phyloP scores from a whole-genome alignment of 78 protist genomes.

The Bodo saltans region DNA sequence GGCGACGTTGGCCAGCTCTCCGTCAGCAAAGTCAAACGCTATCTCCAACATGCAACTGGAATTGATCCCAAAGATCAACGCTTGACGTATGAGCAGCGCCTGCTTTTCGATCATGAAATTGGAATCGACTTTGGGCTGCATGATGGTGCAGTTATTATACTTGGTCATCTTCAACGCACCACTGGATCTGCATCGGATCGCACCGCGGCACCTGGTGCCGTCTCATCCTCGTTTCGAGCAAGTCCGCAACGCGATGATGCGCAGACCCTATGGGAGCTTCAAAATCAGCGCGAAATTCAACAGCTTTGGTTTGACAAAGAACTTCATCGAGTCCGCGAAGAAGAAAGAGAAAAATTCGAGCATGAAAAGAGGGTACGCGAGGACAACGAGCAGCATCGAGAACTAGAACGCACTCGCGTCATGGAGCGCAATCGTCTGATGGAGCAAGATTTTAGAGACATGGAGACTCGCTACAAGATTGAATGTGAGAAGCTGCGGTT shows the following conservation, averaged over 20 bases:
- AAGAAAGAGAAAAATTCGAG: no score
- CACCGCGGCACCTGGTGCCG: not conserved
- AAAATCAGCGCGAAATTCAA: no score
- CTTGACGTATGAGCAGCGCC: not conserved
- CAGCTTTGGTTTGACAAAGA: not conserved
- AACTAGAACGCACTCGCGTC: no score
- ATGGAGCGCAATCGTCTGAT: no score
- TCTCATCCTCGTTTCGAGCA: not conserved
- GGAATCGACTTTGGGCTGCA: not conserved
- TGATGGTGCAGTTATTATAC: not conserved
- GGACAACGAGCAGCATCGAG: no score
- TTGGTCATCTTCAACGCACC: not conserved
- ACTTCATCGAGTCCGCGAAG: not conserved
- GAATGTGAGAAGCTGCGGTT: no score
- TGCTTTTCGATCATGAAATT: not conserved
- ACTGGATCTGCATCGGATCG: not conserved
- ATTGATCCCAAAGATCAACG: not conserved
- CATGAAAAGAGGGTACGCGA: no score
- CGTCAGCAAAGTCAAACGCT: not conserved
- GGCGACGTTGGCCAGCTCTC: not conserved
- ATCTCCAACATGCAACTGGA: not conserved
- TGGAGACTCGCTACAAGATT: no score
- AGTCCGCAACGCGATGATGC: not conserved
- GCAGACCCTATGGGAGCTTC: no score
- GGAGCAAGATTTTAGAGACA: no score